These are phyloP conservation scores for Pseudogymnoascus sp. DNA, from an alignment of 2,329 filamentous ascomycete species.

Conservation along the genomic window DNA sequence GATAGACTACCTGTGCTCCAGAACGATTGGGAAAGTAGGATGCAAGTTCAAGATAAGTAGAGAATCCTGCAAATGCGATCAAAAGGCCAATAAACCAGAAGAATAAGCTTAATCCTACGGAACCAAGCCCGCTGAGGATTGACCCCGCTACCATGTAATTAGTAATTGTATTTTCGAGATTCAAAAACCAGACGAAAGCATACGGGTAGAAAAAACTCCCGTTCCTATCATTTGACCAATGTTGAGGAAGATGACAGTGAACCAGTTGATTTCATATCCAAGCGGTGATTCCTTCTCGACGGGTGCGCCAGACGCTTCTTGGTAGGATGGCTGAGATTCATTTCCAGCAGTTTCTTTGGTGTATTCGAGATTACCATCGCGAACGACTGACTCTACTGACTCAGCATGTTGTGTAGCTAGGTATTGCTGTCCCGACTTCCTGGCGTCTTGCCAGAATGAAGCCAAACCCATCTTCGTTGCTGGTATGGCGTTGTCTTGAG, in stretches of 20 bases:
- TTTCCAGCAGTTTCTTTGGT: constrained; percentile 39
- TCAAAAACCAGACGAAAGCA: constrained; percentile 27
- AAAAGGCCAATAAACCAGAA: constrained; percentile 60
- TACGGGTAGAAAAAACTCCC: constrained; percentile 59
- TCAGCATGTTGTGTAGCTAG: constrained; percentile 3
- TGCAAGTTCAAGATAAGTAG: constrained; percentile 58
- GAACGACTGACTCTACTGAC: not conserved
- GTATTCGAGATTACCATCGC: constrained; percentile 20
- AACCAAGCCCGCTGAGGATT: constrained; percentile 55
- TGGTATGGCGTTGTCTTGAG: not conserved
- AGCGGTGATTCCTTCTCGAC: constrained; percentile 54
- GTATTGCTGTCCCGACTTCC: constrained; percentile 8
- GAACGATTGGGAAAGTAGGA: constrained; percentile 62
- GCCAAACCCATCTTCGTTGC: constrained; percentile 7
- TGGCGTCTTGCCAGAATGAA: constrained; percentile 9
- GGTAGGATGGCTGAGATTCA: constrained; percentile 41
- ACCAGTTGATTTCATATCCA: constrained; percentile 50
- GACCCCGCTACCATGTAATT: constrained; percentile 40
- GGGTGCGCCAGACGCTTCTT: constrained; percentile 56
- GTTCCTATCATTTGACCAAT: constrained; percentile 59
- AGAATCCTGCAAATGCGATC: constrained; percentile 49
- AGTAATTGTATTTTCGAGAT: not conserved
- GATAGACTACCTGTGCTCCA: constrained; percentile 60
- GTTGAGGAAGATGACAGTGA: constrained; percentile 55
- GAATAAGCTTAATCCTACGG: constrained; percentile 55